Percentiles rank a stretch among this genome's conserved stretches.
Evolutionary conservation across 208 protist species (phyloP).

Genomic region (Wallacemonas sp.): DNA sequence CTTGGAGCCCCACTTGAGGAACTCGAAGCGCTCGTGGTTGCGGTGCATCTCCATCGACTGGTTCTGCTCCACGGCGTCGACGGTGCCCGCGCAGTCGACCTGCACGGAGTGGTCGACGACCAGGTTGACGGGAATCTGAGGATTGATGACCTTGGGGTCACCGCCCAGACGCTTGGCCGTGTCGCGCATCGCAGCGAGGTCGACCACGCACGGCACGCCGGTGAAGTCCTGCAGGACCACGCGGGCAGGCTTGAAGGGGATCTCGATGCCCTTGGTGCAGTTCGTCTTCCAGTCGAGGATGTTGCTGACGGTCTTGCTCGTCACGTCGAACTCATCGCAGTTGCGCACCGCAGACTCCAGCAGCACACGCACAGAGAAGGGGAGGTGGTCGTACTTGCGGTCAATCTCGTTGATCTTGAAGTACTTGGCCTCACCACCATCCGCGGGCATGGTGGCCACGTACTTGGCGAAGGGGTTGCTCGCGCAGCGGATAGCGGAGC

Average conservation of each 20-base stretch:
- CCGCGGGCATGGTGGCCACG: constrained; percentile 54
- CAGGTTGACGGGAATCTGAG: constrained; percentile 96
- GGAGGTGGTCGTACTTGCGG: constrained; percentile 80
- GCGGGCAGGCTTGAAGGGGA: constrained; percentile 96
- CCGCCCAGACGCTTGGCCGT: constrained; percentile 92
- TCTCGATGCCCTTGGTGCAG: constrained; percentile 90
- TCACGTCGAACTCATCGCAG: constrained; percentile 95
- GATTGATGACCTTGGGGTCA: constrained; percentile 93
- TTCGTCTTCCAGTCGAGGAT: constrained; percentile 95
- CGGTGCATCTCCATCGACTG: constrained; percentile 95
- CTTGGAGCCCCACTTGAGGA: constrained; percentile 97
- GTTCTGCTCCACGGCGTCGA: constrained; percentile 89
- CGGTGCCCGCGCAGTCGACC: constrained; percentile 81
- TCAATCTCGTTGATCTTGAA: constrained; percentile 89
- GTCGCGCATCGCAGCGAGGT: constrained; percentile 96
- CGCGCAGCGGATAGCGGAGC: constrained; percentile 32
- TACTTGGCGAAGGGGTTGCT: constrained; percentile 84
- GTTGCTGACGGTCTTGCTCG: constrained; percentile 88
- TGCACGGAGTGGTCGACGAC: constrained; percentile 97
- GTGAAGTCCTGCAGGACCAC: constrained; percentile 97
- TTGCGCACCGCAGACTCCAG: constrained; percentile 96
- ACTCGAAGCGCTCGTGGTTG: constrained; percentile 96
- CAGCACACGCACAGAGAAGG: constrained; percentile 96
- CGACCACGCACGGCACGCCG: constrained; percentile 96
- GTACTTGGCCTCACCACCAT: constrained; percentile 62